Evolutionary conservation across 352 stramenopile species (phyloP).

Genomic region (Phytopythium oedochilum): DNA sequence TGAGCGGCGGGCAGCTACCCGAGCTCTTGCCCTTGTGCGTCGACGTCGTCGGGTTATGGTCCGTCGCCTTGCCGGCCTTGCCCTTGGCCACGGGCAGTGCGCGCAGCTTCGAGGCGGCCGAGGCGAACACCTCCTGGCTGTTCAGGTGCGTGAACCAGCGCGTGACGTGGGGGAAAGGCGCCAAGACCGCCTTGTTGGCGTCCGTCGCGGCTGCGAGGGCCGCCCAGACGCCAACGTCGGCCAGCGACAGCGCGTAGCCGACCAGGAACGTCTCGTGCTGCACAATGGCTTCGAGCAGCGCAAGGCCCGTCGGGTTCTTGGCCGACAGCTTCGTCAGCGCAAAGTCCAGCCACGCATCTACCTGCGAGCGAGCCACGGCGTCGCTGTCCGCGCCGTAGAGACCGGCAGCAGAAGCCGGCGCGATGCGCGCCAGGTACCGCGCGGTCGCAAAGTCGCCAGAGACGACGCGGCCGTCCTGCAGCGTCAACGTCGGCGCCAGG

Average conservation of each 20-base stretch:
- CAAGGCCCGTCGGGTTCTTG: conserved; percentile 38
- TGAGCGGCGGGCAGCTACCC: conserved; percentile 91
- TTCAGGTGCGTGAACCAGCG: conserved; percentile 73
- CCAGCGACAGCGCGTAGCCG: conserved; percentile 91
- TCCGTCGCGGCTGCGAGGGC: conserved; percentile 35
- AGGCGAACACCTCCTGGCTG: conserved; percentile 48
- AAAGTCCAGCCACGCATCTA: conserved; percentile 95
- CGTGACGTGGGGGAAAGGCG: conserved; percentile 55
- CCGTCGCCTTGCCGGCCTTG: conserved; percentile 15
- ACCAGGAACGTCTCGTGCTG: conserved; percentile 92
- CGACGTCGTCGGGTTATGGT: conserved; percentile 18
- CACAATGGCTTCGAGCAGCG: conserved; percentile 89
- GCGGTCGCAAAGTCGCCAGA: conserved; percentile 78
- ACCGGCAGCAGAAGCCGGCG: conserved; percentile 24
- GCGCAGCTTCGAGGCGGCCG: conserved; percentile 45
- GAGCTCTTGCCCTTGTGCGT: conserved; percentile 73
- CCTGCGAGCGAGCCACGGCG: conserved; percentile 46
- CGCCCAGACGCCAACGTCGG: conserved; percentile 94
- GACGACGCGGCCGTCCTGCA: conserved; percentile 47
- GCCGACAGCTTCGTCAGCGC: conserved; percentile 52
- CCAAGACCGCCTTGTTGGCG: conserved; percentile 38
- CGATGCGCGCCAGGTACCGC: conserved; percentile 52
- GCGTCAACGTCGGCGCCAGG: conserved; percentile 52
- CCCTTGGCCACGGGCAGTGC: conserved; percentile 21
- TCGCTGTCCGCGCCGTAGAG: conserved; percentile 62